Conservation (phyloP, 2,329 filamentous ascomycete genomes). For the Exserohilum turcica region DNA sequence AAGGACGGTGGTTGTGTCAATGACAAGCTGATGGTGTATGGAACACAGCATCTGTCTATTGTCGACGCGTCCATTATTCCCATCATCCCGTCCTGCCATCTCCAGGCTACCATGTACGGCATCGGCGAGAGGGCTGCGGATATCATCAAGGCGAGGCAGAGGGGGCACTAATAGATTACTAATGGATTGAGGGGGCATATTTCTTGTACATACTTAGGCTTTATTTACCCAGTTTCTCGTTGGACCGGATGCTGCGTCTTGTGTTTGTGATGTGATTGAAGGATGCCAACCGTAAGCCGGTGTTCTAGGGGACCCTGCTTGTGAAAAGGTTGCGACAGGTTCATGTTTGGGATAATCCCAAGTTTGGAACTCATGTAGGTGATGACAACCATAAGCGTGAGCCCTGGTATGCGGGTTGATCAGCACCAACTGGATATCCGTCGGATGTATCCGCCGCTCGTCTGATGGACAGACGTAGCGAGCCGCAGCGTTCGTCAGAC, state of each 20-base stretch:
- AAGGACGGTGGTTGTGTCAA: constrained; percentile 34
- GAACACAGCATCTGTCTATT: constrained; percentile 32
- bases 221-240: background rate
- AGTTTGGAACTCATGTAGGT: no score
- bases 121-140: constrained; percentile 45
- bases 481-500: no score
- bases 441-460: no score
- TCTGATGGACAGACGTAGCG: no score
- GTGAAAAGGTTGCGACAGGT: no score
- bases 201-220: constrained; percentile 9
- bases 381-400: no score
- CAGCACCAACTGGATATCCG: no score
- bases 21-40: constrained; percentile 39
- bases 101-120: constrained; percentile 42
- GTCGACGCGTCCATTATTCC: constrained; percentile 43
- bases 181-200: background rate
- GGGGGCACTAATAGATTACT: background rate
- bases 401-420: no score
- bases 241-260: no score
- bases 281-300: no score
- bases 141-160: constrained; percentile 35
- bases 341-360: no score
- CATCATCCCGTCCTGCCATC: constrained; percentile 35
- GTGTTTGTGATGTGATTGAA: background rate
- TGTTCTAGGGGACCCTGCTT: no score